Base-by-base conservation (phyloP, 441 rosid genomes). In the Populus hybrid region DNA sequence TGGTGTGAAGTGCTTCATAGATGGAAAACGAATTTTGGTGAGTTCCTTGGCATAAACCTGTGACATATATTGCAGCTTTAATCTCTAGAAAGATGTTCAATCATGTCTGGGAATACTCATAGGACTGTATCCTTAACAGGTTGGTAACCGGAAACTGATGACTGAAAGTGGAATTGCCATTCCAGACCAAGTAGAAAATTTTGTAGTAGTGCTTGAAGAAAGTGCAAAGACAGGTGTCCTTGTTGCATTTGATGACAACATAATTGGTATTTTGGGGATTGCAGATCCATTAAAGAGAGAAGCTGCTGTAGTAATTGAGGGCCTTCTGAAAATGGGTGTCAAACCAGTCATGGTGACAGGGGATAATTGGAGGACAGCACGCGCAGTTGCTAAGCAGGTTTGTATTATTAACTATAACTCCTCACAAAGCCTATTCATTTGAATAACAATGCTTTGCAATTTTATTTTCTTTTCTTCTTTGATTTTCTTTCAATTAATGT, bases 311-410 rank as follows among this genome's bases (percentile, higher is more conserved):
- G 99, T 96, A n/a, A 82, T 96, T 66, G 94, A 93, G 74, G 98
- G 97, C 86, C 95, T 96, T 66, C 71, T 81, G 76, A 94, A 93
- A 86, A 96, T 96, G 98, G 98, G 98, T 72, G 89, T 96, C 73
- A 83, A 29, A 67, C 95, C 98, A 16, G 91, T 96, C 73, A 96
- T 96, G 98, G 98, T 96, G 74, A 96, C 99, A 0, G 98, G 99
- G 31, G 99, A 96, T 86, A 96, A 96, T 85, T 87, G 94, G 93
- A 89, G 99, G 83, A 96, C 99, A 68, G 98, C 99, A 36, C 86
- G 76, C 73, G 98, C 99, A 66, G 99, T 94, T 63, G 98, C 98
- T 42, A 93, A 80, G 78, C 95, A 96, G 98, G 99, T 94, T 76
- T 74, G 82, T 86, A 10, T 29, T 29, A 29, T 29, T 29, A 29